Base-by-base conservation (phyloP, 805 yeast species). In the Nakazawaea holstii region DNA sequence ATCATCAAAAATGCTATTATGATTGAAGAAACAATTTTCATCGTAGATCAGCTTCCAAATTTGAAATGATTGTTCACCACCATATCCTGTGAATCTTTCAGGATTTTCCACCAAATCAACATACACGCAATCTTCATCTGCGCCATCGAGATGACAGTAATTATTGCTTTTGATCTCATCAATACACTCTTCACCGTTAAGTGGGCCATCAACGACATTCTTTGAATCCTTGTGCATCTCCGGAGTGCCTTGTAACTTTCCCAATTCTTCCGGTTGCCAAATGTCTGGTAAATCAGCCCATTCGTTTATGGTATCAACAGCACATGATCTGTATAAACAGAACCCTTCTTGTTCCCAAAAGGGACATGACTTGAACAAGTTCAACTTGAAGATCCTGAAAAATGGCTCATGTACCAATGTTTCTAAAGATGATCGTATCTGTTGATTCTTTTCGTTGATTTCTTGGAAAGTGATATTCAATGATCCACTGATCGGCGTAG, bases 21-120 rank as follows among this genome's bases (percentile, higher is more conserved):
- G 72, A 13, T 69, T 72, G 7, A 82, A 80, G 67, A 91, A 91
- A 62, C 97, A 90, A 69, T 91, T 91, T 57, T 94, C 97, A 38
- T 80, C 82, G 65, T 94, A 94, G 28, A 94, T 90, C 54, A 95
- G 88, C 36, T 80, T 73, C 99, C 99, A 94, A 41, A 94, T 88
- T 60, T 85, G 89, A 55, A 84, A 80, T 20, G 97, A 88, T 59
- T 94, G 96, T 43, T 83, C 80, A 29, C 99, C 99, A 30, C 90
- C 86, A 60, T 94, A 94, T 0, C 99, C 99, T 0, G 99, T 95
- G 68, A 87, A 94, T 58, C 98, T 74, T 65, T 94, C 99, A 0
- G 96, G 97, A 60, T 95, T 95, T 46, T 86, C 87, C 17, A 84
- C 72, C 48, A 94, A 74, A 58, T 91, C 89, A 28, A 94, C 96